Evolutionary conservation across 352 stramenopile species (phyloP).

Genomic region (Pythium sp.): DNA sequence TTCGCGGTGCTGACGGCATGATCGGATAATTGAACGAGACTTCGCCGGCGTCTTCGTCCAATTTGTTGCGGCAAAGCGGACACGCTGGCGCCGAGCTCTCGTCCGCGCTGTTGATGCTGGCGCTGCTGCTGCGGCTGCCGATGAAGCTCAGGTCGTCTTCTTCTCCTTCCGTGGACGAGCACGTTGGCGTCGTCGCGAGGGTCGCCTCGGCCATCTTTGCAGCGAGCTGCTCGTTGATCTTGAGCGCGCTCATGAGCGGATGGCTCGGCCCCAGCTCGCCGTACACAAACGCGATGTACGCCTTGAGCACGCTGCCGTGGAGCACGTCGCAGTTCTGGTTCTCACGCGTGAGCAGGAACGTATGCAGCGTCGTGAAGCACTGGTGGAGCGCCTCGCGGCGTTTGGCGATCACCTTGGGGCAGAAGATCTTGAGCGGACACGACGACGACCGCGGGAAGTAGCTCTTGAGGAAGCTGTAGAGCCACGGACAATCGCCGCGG

Average conservation of each 20-base stretch:
- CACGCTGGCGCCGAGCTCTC: neutral
- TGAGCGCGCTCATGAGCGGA: slow-evolving; percentile 7
- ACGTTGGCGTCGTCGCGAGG: neutral
- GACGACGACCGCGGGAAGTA: slow-evolving; percentile 17
- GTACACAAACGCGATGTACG: slow-evolving; percentile 13
- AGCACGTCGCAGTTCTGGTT: slow-evolving; percentile 20
- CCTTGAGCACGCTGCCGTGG: slow-evolving; percentile 7
- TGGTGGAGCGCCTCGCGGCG: slow-evolving; percentile 13
- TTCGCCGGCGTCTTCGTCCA: slow-evolving; percentile 11
- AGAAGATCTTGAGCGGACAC: slow-evolving; percentile 9
- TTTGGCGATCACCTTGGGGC: slow-evolving; percentile 7
- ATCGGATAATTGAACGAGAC: neutral
- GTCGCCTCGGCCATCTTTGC: neutral
- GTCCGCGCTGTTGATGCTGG: neutral
- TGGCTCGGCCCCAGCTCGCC: slow-evolving; percentile 12
- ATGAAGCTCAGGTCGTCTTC: neutral
- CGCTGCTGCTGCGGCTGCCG: slow-evolving; percentile 3
- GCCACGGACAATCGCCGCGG: slow-evolving; percentile 19
- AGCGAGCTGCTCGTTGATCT: slow-evolving; percentile 8
- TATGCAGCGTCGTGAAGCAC: slow-evolving; percentile 16
- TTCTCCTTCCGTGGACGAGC: slow-evolving; percentile 1
- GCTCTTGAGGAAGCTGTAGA: slow-evolving; percentile 21
- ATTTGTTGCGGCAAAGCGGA: slow-evolving; percentile 7
- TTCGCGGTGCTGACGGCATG: neutral
- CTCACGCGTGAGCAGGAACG: slow-evolving; percentile 15